Evolutionary conservation across 495 filamentous ascomycete genomes (phyloP), one percentile per base, ranked within the genome.

Genomic region (Hyaloscypha bicolor): DNA sequence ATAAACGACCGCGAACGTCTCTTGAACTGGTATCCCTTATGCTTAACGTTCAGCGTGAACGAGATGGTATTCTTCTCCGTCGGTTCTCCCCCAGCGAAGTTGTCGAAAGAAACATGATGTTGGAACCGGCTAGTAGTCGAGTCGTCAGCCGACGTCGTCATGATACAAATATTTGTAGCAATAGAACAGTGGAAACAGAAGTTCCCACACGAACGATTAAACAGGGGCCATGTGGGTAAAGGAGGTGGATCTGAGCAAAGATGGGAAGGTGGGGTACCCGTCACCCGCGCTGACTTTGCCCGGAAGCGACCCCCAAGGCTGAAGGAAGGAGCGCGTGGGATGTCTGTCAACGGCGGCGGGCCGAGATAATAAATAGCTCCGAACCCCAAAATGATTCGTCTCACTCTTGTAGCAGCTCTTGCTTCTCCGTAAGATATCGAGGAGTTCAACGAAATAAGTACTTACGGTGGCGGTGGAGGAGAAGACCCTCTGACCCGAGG

Each of bases 1-100:
- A 98, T 86, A 75, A 97, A 97, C 2, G 93, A 97, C 51, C 94
- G 87, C 11, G 93, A 96, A 42, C 93, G 86, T 52, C 91, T 87
- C 61, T 88, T 91, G 69, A 88, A 90, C 69, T 92, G 89, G 76
- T 97, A 97, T 65, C 94, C 92, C 65, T 90, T 91, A 77, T 98
- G 95, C 75, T 93, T 92, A 64, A 88, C 88, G 72, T 94, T 93
- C 39, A 97, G 81, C 4, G 93, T 96, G 64, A 97, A 87, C 25
- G 92, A 91, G 72, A 93, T 83, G 6, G 93, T 88, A 74, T 95
- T 91, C 67, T 89, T 90, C 70, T 93, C 93, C 31, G 83, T 86
- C 6, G 84, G 73, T 70, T 87, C 83, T 19, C 67, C 71, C 62
- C 82, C 82, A 66, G 93, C 90, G 69, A 97, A 93, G 19, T 94